Evolutionary conservation across 352 stramenopile genomes (phyloP).

Genomic region (Saprolegnia parasitica): DNA sequence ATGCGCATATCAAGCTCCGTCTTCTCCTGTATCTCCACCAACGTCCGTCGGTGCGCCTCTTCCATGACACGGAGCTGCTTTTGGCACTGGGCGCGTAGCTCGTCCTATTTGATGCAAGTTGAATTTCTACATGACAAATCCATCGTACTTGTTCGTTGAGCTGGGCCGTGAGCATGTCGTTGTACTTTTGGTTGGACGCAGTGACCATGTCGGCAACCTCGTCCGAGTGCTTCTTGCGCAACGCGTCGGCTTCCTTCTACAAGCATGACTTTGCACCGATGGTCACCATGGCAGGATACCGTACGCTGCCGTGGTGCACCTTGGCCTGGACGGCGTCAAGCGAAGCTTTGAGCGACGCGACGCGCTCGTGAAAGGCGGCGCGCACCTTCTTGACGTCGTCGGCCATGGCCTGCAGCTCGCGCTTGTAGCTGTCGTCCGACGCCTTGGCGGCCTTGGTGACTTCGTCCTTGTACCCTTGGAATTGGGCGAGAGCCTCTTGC

Average conservation of each 20-base stretch:
- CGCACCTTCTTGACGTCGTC: constrained; percentile 6
- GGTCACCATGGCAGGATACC: not conserved
- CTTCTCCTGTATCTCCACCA: constrained; percentile 8
- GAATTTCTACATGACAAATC: no score
- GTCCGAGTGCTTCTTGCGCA: constrained; percentile 41
- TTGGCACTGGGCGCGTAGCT: constrained; percentile 28
- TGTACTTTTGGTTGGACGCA: constrained; percentile 64
- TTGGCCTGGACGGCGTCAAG: constrained; percentile 15
- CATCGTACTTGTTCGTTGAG: constrained; percentile 44
- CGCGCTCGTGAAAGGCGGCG: constrained; percentile 40
- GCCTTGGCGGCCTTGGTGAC: constrained; percentile 33
- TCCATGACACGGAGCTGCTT: not conserved
- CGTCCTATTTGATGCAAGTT: no score
- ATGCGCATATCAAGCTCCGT: not conserved
- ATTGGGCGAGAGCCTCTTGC: constrained; percentile 41
- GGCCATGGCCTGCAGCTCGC: constrained; percentile 32
- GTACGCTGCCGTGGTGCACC: not conserved
- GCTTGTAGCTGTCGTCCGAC: constrained; percentile 36
- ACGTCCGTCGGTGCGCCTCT: not conserved
- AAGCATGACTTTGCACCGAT: not conserved
- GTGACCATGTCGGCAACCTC: constrained; percentile 66
- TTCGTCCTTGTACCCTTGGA: constrained; percentile 32
- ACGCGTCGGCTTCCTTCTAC: constrained; percentile 33
- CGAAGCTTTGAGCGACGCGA: constrained; percentile 30
- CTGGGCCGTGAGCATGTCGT: constrained; percentile 67